Base-by-base conservation (phyloP, 768 basidiomycete species). In the Agrocybe pediades region DNA sequence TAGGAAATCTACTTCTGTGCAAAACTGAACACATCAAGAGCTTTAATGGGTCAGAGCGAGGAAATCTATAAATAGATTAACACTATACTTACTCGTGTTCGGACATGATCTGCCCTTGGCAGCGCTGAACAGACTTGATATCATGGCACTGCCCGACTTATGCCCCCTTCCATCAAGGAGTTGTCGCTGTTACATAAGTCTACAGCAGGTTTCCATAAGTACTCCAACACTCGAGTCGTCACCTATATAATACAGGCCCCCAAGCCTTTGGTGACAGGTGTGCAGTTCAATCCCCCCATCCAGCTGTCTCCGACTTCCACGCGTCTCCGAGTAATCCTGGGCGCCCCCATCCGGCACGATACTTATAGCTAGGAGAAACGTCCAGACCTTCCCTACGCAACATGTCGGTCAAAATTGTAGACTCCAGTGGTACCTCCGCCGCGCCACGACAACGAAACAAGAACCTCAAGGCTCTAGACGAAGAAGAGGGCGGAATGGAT, bases 161-260 rank as follows among this genome's bases (percentile, higher is more conserved):
- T 70, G 39, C 63, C 68, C 7, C 64, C 69, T 51, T 20, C 51
- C 2, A 66, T 70, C 6, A 76, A 79, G 57, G 53, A 60, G 1
- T 60, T 71, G 51, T n/a, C 49, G 7, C 79, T 15, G 33, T 36
- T 30, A 15, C 13, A 13, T 15, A 36, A 36, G 33, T n/a, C n/a
- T 36, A 36, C 33, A 36, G 33, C 33, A 36, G 33, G 33, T 36
- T n/a, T 11, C 13, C 11, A 36, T 36, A 15, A 3, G 33, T 36
- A 15, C 33, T 36, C 80, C 1, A 64, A 65, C 51, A 71, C 82
- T 23, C 68, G 19, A 61, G 69, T 1, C 67, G 82, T 36, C 33
- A 3, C 33, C 33, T 36, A 36, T 13, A 13, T 3, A 15, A 36
- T 36, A 6, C n/a, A 36, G 33, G 3, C 33, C 33, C 13, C 13